phyloP scores from a whole-genome alignment of 805 yeast genomes.

The Cyberlindnera lachancei region DNA sequence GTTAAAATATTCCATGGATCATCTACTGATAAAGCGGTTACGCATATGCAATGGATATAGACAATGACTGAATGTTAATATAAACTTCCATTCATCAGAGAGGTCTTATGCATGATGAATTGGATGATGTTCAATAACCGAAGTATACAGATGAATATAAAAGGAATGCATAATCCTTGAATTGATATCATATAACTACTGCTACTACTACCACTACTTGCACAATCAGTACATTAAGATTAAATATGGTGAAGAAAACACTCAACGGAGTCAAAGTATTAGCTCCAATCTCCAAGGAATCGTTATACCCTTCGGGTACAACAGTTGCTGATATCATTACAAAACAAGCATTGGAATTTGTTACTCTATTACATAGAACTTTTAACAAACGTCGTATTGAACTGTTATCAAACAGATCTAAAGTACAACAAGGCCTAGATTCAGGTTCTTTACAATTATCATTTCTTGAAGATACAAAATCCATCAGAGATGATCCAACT shows the following conservation, averaged over 20 bases:
- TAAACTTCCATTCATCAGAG: no score
- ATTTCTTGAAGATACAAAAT: constrained; percentile 57
- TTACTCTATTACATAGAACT: constrained; percentile 64
- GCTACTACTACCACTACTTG: no score
- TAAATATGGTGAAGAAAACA: constrained; percentile 17
- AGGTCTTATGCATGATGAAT: no score
- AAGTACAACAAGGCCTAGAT: constrained; percentile 52
- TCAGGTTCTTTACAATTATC: constrained; percentile 48
- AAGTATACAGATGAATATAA: no score
- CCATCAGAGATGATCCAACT: constrained; percentile 61
- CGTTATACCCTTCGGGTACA: constrained; percentile 32
- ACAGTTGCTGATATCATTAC: constrained; percentile 32
- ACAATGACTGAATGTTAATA: no score
- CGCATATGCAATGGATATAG: no score
- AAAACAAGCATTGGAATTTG: constrained; percentile 48
- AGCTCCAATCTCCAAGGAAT: constrained; percentile 25
- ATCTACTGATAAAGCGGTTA: no score
- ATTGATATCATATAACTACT: no score
- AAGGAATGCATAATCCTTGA: no score
- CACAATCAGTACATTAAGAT: no score
- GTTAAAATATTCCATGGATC: no score
- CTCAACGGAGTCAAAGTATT: constrained; percentile 29
- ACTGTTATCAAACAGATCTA: constrained; percentile 53
- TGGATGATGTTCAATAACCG: no score
- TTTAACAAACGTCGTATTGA: constrained; percentile 55